Conservation (phyloP, 306 rosid species). For the Rosa rugosa region DNA sequence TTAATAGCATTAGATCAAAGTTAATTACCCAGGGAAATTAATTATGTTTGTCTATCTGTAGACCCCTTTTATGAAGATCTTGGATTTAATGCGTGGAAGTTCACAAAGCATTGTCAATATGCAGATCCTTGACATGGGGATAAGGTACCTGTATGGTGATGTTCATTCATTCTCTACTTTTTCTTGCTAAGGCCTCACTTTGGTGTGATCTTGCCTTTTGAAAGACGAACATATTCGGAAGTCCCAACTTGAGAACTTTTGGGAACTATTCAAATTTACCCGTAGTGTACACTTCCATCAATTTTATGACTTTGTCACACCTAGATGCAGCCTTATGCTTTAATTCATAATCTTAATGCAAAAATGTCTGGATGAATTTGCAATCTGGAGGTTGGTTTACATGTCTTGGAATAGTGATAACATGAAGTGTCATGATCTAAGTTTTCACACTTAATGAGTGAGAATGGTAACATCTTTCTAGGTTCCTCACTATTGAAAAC, state of each 20-base stretch:
- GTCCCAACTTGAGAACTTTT: not conserved
- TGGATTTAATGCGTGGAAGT: conserved; percentile 69
- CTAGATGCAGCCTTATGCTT: not conserved
- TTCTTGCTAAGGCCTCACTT: conserved; percentile 9
- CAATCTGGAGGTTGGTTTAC: not conserved
- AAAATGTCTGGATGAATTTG: not conserved
- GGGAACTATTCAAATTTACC: conserved; percentile 1
- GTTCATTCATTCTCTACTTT: conserved; percentile 15
- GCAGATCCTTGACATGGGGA: conserved; percentile 74
- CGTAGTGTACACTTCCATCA: not conserved
- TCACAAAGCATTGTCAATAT: conserved; percentile 58
- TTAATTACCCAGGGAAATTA: not conserved
- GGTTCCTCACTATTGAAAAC: not conserved
- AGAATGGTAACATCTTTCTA: not conserved
- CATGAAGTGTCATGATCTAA: not conserved
- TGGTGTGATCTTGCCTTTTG: conserved; percentile 1
- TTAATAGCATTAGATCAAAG: not conserved
- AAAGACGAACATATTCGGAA: not conserved
- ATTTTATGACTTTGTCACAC: not conserved
- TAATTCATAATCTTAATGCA: not conserved
- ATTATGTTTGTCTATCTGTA: conserved; percentile 34
- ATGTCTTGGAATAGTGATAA: not conserved
- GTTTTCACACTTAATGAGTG: not conserved
- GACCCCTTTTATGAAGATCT: conserved; percentile 76
- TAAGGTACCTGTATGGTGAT: conserved; percentile 50